Percentiles rank a stretch among this genome's conserved stretches.
Evolutionary conservation across 129 eudicot genomes (phyloP).

Genomic region (Centrapalus pauciflorus): DNA sequence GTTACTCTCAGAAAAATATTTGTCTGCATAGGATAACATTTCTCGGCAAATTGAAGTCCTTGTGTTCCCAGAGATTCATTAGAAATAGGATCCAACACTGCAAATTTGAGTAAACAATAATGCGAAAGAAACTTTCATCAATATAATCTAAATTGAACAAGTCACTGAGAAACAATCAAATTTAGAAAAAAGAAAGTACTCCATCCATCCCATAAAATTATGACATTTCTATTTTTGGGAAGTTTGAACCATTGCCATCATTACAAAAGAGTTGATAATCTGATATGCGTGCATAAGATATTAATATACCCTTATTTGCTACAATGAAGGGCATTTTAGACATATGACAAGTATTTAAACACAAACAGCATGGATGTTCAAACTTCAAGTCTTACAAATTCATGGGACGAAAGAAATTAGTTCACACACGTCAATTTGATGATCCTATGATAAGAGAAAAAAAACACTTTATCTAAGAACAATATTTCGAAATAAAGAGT

Average conservation of each 20-base stretch:
- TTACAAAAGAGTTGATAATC: not conserved
- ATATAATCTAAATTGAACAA: not conserved
- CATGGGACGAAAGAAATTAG: not conserved
- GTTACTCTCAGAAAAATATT: constrained; percentile 48
- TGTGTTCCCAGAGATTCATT: constrained; percentile 50
- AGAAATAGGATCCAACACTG: constrained; percentile 51
- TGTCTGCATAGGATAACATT: constrained; percentile 86
- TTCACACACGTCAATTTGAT: not conserved
- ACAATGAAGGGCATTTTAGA: not conserved
- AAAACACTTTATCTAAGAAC: not conserved
- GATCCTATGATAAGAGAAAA: not conserved
- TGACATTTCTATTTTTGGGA: not conserved
- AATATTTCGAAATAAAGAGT: constrained; percentile 18
- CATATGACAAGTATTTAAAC: not conserved
- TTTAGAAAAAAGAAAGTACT: not conserved
- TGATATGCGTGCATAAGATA: too few relatives aligned
- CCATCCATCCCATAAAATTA: not conserved
- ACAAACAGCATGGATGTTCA: not conserved
- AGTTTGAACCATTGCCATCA: not conserved
- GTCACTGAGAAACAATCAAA: not conserved
- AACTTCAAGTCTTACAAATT: not conserved
- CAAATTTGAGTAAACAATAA: constrained; percentile 14
- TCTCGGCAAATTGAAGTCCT: constrained; percentile 53
- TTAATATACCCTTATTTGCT: not conserved
- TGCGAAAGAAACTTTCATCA: not conserved